phyloP scores from a whole-genome alignment of 2,329 filamentous ascomycete species.

The Chaetomiaceae sp. region DNA sequence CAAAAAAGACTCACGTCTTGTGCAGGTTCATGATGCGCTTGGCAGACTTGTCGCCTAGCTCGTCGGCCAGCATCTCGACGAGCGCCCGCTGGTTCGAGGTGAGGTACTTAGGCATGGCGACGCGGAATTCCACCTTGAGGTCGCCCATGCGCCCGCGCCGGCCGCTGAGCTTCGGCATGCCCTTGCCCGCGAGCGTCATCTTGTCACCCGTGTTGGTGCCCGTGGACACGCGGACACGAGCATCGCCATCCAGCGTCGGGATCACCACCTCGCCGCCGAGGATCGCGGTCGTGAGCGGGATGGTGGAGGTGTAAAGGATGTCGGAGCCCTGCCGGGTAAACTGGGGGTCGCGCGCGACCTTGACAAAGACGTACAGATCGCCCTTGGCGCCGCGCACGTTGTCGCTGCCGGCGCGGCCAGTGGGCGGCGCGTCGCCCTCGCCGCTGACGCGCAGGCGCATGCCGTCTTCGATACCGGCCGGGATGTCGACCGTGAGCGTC shows the following conservation, averaged over 20 bases:
- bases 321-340: constrained; percentile 86
- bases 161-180: constrained; percentile 79
- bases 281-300: constrained; percentile 88
- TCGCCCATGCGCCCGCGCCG: constrained; percentile 70
- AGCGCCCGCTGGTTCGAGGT: constrained; percentile 88
- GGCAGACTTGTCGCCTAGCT: constrained; percentile 88
- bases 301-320: constrained; percentile 84
- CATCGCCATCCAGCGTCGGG: constrained; percentile 84
- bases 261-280: constrained; percentile 86
- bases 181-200: constrained; percentile 83
- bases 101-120: constrained; percentile 92
- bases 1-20: constrained; percentile 41
- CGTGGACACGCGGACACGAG: constrained; percentile 85
- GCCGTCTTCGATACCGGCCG: constrained; percentile 91
- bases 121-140: constrained; percentile 88
- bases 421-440: constrained; percentile 81
- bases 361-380: constrained; percentile 86
- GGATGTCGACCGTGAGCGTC: constrained; percentile 85
- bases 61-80: constrained; percentile 91
- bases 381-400: constrained; percentile 65
- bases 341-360: constrained; percentile 82
- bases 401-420: constrained; percentile 61
- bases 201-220: constrained; percentile 91
- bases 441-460: constrained; percentile 84
- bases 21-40: constrained; percentile 86